phyloP scores from a whole-genome alignment of 148 eudicot genomes.

The Camellia sinensis region DNA sequence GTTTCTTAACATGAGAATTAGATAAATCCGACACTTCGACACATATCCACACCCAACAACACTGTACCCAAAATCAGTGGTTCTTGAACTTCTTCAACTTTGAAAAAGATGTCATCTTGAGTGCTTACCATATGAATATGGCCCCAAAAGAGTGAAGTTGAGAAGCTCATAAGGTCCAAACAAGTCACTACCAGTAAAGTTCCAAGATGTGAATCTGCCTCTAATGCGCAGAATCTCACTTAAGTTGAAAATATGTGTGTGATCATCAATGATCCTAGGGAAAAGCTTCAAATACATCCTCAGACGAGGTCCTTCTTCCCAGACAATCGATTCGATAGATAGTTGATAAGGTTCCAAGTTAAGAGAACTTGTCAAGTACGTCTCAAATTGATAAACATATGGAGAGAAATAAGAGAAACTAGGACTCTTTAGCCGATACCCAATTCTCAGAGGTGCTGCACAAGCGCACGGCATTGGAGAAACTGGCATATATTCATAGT shows the following conservation, averaged over 20 bases:
- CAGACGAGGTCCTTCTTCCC: constrained; percentile 91
- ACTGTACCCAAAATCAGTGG: neutral
- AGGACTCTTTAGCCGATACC: constrained; percentile 84
- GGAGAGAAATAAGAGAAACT: constrained; percentile 75
- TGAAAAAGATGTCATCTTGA: constrained; percentile 1
- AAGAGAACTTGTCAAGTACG: constrained; percentile 51
- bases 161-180: constrained; percentile 97
- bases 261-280: constrained; percentile 35
- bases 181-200: constrained; percentile 53
- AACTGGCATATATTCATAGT: constrained; percentile 61
- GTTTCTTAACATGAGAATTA: neutral
- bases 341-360: constrained; percentile 55
- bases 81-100: neutral
- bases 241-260: constrained; percentile 35
- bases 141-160: constrained; percentile 80
- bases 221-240: constrained; percentile 63
- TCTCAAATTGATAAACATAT: constrained; percentile 42
- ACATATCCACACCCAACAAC: too few relatives aligned
- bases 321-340: constrained; percentile 55
- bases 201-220: constrained; percentile 55
- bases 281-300: constrained; percentile 77
- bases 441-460: constrained; percentile 82
- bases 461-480: constrained; percentile 65
- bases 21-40: too few relatives aligned
- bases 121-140: constrained; percentile 56